Base-by-base conservation (phyloP, 2,329 filamentous ascomycete genomes). In the Trichophyton mentagrophytes region DNA sequence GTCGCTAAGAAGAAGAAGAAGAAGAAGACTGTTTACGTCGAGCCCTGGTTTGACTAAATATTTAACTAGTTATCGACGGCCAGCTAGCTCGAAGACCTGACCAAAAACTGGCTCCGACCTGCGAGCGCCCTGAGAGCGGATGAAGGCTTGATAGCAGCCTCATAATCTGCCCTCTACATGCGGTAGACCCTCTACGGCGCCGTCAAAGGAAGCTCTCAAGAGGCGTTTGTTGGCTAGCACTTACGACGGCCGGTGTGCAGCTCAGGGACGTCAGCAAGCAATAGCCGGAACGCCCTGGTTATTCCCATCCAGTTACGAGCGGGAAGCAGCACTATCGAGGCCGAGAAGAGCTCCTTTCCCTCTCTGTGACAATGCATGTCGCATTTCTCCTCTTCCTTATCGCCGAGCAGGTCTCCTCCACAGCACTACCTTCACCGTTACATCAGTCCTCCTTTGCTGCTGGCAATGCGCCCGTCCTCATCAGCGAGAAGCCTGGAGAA, bases 371-470 rank as follows among this genome's bases (percentile, higher is more conserved):
- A 15, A 55, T 55, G 60, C 27, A 58, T 46, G n/a, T 57, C 53
- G 30, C 58, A 1, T 11, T 61, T 9, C 4, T 61, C 55, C 25
- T 58, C 47, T 61, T 51, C 40, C 36, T 63, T 40, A 44, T 62
- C 30, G 38, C 61, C 33, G 58, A 60, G 20, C 30, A 40, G 46
- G 51, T 9, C 25, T 40, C 60, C 22, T 61, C 51, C n/a, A 27
- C 57, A 44, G 13, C 61, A 22, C 61, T 61, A 25, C 27, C 40
- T 42, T 51, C 44, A 27, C 36, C 57, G 7, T 25, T 40, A 47
- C 38, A 40, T 20, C 49, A 40, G n/a, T 20, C 22, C n/a, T 51
- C 57, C 42, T 44, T 30, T 20, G 44, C 27, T 17, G 17, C 57
- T 25, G 40, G 13, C 20, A 30, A 36, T 15, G n/a, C n/a, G 20